Conservation (phyloP, 176 grass and related monocot species). For the Oryza officinalis region DNA sequence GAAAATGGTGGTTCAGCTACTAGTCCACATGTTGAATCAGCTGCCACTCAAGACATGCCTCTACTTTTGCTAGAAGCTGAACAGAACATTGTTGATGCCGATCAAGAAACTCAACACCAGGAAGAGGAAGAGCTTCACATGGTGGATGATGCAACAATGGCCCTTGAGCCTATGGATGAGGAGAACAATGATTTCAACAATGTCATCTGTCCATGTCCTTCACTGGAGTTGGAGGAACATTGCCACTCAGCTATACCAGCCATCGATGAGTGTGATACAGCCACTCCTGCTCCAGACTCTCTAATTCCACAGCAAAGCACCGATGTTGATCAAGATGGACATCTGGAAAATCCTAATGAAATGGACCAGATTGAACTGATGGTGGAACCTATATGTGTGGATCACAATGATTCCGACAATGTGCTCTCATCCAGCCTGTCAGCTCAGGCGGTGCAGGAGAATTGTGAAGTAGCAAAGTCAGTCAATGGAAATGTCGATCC, state of each 20-base stretch:
- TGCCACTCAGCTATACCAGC: conserved; percentile 14
- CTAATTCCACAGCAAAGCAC: conserved; percentile 12
- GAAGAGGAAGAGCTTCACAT: conserved; percentile 38
- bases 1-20: conserved; percentile 29
- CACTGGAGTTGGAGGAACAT: conserved; percentile 29
- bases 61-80: conserved; percentile 26
- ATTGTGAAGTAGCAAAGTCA: background rate
- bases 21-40: conserved; percentile 24
- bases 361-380: conserved; percentile 21
- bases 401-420: conserved; percentile 12
- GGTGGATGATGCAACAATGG: conserved; percentile 26
- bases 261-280: conserved; percentile 18
- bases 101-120: conserved; percentile 41
- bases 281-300: conserved; percentile 17
- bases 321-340: conserved; percentile 37
- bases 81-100: conserved; percentile 23
- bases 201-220: conserved; percentile 17
- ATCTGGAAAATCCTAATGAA: conserved; percentile 33
- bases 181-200: conserved; percentile 26
- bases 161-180: conserved; percentile 26
- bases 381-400: conserved; percentile 33
- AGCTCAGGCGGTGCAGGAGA: background rate
- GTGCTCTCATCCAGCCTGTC: background rate
- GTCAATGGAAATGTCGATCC: background rate
- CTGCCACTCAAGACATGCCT: conserved; percentile 14